Base-by-base conservation (phyloP, 1,284 basidiomycete species). In the Cryptococcus sp. region DNA sequence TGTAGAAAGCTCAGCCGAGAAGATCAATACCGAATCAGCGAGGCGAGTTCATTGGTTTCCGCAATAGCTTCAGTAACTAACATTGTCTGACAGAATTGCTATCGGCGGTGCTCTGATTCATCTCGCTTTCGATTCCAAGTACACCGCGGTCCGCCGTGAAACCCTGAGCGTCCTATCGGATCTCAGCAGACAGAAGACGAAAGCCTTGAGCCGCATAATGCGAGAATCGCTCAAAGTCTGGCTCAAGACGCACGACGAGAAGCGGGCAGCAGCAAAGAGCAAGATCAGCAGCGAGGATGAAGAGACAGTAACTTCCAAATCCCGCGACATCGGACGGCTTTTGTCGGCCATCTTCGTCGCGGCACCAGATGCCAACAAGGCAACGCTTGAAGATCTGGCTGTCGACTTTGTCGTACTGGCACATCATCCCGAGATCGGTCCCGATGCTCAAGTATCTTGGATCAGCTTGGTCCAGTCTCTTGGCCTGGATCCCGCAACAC, bases 391-490 rank as follows among this genome's bases (percentile, higher is more conserved):
- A 55, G 68, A 73, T 38, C 62, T 72, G 19, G 73, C 71, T 4
- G 73, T 85, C 4, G 82, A 88, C 30, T 80, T 86, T 50, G 63
- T 91, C 15, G 81, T 91, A 11, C 70, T 93, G 42, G 85, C 86
- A 0, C 91, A 94, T 75, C 91, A 94, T 76, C 82, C 84, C 5
- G 78, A 83, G 15, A 81, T 90, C 47, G 85, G 89, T 86, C 68
- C 71, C 67, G 79, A 81, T 13, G 82, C 85, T 8, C 82, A 85
- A 22, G 85, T 86, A 57, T 83, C 86, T 1, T 97, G 93, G 92
- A 88, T 95, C 61, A 90, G 92, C 53, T 66, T 91, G 5, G 88
- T 88, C 54, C 88, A 91, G 67, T 83, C 82, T 55, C 86, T 87
- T 0, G 76, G 81, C 2, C 71, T 84, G 5, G 89, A 93, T 73